Evolutionary conservation across 2,329 filamentous ascomycete species (phyloP).

Genomic region (Talaromyces marneffei): DNA sequence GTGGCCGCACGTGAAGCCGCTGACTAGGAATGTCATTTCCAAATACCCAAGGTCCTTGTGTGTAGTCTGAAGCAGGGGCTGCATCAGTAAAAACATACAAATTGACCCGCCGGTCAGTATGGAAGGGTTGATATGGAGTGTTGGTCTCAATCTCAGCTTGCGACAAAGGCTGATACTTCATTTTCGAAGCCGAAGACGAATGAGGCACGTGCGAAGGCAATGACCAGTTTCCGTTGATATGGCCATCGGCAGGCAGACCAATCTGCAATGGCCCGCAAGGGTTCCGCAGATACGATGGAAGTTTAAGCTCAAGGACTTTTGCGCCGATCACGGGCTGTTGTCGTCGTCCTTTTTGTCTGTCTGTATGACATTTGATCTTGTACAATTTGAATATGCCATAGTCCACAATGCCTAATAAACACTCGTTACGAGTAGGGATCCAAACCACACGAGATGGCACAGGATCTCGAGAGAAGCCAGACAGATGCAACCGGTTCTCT

Average conservation of each 20-base stretch:
- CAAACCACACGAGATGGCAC: constrained; percentile 42
- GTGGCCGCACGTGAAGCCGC: constrained; percentile 44
- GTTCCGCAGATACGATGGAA: constrained; percentile 59
- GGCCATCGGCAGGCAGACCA: constrained; percentile 46
- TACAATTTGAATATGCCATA: constrained; percentile 42
- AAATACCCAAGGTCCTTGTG: constrained; percentile 47
- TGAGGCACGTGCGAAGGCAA: constrained; percentile 36
- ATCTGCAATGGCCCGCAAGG: constrained; percentile 53
- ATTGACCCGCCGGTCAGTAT: constrained; percentile 80
- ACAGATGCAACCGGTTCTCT: constrained; percentile 45
- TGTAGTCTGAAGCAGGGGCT: constrained; percentile 36
- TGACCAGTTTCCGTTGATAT: constrained; percentile 37
- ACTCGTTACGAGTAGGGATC: constrained; percentile 38
- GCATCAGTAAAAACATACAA: constrained; percentile 59
- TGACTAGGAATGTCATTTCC: constrained; percentile 45
- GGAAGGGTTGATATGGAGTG: constrained; percentile 91
- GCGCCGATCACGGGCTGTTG: constrained; percentile 50
- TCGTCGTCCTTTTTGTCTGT: constrained; percentile 50
- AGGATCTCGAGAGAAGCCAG: constrained; percentile 34
- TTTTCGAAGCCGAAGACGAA: constrained; percentile 35
- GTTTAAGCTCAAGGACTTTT: constrained; percentile 61
- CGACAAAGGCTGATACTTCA: constrained; percentile 53
- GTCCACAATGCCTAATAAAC: constrained; percentile 42
- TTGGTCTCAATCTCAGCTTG: constrained; percentile 93
- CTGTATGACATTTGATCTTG: constrained; percentile 37